phyloP scores from a whole-genome alignment of 495 filamentous ascomycete genomes.

The Penicillium crystallinum region DNA sequence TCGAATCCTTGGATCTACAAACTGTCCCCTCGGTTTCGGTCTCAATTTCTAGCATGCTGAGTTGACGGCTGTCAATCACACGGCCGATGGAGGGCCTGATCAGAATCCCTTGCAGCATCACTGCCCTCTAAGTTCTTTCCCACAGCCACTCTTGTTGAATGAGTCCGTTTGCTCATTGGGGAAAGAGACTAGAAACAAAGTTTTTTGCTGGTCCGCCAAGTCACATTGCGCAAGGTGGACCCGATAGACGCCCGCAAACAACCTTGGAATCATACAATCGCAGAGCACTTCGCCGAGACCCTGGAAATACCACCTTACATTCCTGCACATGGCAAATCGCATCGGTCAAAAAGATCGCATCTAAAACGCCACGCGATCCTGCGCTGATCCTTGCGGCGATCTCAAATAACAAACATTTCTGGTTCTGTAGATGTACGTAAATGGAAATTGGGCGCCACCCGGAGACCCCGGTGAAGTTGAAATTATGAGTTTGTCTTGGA shows the following conservation, averaged over 20 bases:
- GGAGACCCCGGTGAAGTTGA: conserved; percentile 1
- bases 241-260: conserved; percentile 18
- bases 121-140: background rate
- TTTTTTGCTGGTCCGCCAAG: conserved; percentile 10
- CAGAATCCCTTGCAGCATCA: conserved; percentile 12
- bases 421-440: background rate
- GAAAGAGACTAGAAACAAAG: conserved; percentile 4
- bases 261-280: conserved; percentile 6
- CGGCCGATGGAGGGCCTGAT: background rate
- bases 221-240: conserved; percentile 10
- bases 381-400: conserved; percentile 3
- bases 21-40: background rate
- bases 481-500: background rate
- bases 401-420: background rate
- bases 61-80: conserved; percentile 13
- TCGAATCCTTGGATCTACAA: background rate
- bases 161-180: conserved; percentile 3
- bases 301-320: conserved; percentile 11
- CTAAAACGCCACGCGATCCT: conserved; percentile 18
- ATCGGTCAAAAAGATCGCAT: conserved; percentile 15
- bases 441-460: conserved; percentile 7
- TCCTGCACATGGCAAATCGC: conserved; percentile 16
- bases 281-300: background rate
- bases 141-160: too few species aligned
- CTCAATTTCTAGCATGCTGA: conserved; percentile 15